These are phyloP conservation scores for Santalum album DNA, from an alignment of 164 flowering plant genomes.

Conservation along the genomic window DNA sequence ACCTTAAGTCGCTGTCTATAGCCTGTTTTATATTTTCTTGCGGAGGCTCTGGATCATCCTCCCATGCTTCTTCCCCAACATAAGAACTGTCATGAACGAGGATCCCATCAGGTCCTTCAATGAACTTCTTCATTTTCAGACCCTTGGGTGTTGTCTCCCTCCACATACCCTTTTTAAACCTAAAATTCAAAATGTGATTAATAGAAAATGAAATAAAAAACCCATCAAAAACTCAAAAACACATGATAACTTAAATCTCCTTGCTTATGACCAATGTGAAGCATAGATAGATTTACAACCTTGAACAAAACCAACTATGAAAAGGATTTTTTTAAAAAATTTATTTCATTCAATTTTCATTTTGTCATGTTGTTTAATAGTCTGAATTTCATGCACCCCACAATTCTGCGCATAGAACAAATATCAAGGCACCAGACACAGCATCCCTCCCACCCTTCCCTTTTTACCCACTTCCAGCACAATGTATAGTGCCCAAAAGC, in stretches of 20 bases:
- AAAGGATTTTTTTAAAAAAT: background rate
- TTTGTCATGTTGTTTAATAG: too few species aligned
- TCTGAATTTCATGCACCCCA: too few species aligned
- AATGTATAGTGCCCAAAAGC: too few species aligned
- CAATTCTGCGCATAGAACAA: too few species aligned
- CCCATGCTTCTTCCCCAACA: conserved; percentile 97
- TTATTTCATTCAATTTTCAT: background rate
- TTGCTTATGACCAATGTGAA: background rate
- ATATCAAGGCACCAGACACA: too few species aligned
- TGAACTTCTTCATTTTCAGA: conserved; percentile 70
- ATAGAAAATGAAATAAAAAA: background rate
- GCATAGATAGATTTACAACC: background rate
- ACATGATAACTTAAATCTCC: background rate
- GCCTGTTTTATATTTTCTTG: conserved; percentile 34
- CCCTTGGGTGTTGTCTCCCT: conserved; percentile 91
- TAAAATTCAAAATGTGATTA: conserved; percentile 14
- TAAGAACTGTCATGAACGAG: conserved; percentile 65
- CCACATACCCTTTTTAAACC: conserved; percentile 84
- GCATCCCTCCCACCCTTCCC: too few species aligned
- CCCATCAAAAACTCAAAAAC: background rate
- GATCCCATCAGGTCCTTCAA: conserved; percentile 73
- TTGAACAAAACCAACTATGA: background rate
- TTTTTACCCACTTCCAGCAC: too few species aligned
- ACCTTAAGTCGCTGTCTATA: conserved; percentile 32
- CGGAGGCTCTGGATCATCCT: conserved; percentile 53